Evolutionary conservation across 2,329 filamentous ascomycete genomes (phyloP), one percentile per base, ranked within the genome.

Genomic region (Fonsecaea monophora): DNA sequence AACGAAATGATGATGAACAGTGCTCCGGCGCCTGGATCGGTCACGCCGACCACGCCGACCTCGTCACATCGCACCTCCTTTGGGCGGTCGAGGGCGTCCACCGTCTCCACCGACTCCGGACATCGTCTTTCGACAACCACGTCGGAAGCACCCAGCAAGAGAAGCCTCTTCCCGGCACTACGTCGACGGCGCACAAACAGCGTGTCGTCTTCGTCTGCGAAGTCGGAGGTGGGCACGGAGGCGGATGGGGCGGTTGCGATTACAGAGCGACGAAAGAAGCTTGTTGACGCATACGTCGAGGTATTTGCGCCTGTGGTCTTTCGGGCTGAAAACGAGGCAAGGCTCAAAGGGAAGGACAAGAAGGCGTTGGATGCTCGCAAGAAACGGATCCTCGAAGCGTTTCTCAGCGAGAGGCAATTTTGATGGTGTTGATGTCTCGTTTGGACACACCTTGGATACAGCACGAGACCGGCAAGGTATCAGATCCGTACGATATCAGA

Each of bases 1-100:
- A 81, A 81, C 38, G 87, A 90, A 73, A 77, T 89, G 37, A 56
- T 67, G 8, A 61, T 67, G 13, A 64, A 35, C 45, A 60, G 64
- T 12, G 54, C 55, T n/a, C 37, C 67, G 56, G 40, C 63, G 6
- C 60, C 53, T 4, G 15, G 45, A n/a, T 45, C 37, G 12, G 34
- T 25, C 9, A 35, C 56, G 18, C 15, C 60, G 35, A 45, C 35
- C 30, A 25, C 25, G 25, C 25, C 25, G 25, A 25, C 25, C 25
- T 21, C 62, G 35, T 35, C 53, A 12, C 57, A 38, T 37, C 57
- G 48, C 9, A 62, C 57, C 48, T 53, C 60, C 30, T 70, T 66
- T 12, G n/a, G 65, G 21, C 60, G 71, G 15, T 69, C 70, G 40
- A 62, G 70, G 40, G 65, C 70, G 30, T 71, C 71, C 12, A 72